Evolutionary conservation across 805 yeast genomes (phyloP).

Genomic region (Metschnikowia lunata): DNA sequence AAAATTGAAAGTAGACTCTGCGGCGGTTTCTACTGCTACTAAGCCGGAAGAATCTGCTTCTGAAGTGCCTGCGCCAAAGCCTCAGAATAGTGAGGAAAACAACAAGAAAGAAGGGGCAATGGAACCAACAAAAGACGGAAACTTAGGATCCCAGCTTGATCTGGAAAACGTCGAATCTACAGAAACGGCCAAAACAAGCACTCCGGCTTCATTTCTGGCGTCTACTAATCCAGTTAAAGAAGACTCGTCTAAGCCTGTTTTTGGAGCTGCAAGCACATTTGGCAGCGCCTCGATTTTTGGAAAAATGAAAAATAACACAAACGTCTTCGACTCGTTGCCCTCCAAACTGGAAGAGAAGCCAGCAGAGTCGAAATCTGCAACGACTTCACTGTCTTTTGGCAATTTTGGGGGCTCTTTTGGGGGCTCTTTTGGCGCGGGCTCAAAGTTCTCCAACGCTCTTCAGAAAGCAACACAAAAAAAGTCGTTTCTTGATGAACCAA

Average conservation of each 20-base stretch:
- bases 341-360: neutral
- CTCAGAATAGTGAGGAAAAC: neutral
- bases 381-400: constrained; percentile 12
- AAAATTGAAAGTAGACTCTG: neutral
- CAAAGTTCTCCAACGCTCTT: constrained; percentile 53
- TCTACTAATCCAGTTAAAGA: neutral
- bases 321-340: constrained; percentile 21
- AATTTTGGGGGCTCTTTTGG: constrained; percentile 10
- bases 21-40: neutral
- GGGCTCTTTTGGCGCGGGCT: constrained; percentile 42
- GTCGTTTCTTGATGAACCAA: constrained; percentile 52
- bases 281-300: constrained; percentile 27
- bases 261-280: constrained; percentile 41
- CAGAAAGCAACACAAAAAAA: constrained; percentile 47
- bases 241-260: constrained; percentile 22
- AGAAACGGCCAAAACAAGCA: neutral
- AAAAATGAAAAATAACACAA: constrained; percentile 21
- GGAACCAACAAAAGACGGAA: too few species aligned
- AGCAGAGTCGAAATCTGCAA: neutral
- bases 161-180: neutral
- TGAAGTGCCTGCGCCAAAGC: neutral
- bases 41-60: neutral
- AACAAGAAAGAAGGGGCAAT: too few species aligned
- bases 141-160: too few species aligned
- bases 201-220: neutral